A percentile compares a stretch with the other conserved stretches of the same genome.
Evolutionary conservation across 352 stramenopile species (phyloP).

Genomic region (Globisporangium middletonii): DNA sequence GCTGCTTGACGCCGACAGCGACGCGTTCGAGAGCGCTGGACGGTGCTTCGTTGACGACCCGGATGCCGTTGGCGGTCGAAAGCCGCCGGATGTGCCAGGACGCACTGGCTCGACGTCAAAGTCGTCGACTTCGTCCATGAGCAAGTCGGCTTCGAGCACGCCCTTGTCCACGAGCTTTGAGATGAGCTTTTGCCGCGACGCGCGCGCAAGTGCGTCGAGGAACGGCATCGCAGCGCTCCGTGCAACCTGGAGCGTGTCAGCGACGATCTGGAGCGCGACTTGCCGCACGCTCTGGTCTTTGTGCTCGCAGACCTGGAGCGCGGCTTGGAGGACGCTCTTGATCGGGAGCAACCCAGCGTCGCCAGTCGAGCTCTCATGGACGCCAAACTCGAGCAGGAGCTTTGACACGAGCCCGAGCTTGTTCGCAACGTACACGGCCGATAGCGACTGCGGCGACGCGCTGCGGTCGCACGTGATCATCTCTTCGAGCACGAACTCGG

Average conservation of each 20-base stretch:
- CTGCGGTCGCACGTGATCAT: conserved; percentile 67
- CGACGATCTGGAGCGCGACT: conserved; percentile 62
- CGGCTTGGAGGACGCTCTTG: conserved; percentile 62
- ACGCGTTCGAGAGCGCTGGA: conserved; percentile 48
- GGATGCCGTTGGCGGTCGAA: conserved; percentile 62
- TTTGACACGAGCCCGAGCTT: conserved; percentile 71
- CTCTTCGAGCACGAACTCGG: conserved; percentile 71
- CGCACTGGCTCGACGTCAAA: conserved; percentile 52
- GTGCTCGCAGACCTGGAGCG: conserved; percentile 65
- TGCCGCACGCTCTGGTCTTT: conserved; percentile 64
- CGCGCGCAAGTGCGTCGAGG: conserved; percentile 53
- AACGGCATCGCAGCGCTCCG: conserved; percentile 61
- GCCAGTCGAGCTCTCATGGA: conserved; percentile 42
- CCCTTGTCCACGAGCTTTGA: conserved; percentile 68
- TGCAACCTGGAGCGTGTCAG: conserved; percentile 53
- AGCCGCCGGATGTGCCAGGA: conserved; percentile 43
- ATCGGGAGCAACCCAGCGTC: conserved; percentile 35
- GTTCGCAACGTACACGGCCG: conserved; percentile 54
- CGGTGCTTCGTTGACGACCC: conserved; percentile 77
- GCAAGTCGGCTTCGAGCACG: conserved; percentile 64
- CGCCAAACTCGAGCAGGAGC: conserved; percentile 68
- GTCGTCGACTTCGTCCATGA: conserved; percentile 84
- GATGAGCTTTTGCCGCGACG: conserved; percentile 75
- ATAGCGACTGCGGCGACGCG: conserved; percentile 41
- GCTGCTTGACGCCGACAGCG: conserved; percentile 29